phyloP scores from a whole-genome alignment of 306 rosid genomes.

The Malus asiatica region DNA sequence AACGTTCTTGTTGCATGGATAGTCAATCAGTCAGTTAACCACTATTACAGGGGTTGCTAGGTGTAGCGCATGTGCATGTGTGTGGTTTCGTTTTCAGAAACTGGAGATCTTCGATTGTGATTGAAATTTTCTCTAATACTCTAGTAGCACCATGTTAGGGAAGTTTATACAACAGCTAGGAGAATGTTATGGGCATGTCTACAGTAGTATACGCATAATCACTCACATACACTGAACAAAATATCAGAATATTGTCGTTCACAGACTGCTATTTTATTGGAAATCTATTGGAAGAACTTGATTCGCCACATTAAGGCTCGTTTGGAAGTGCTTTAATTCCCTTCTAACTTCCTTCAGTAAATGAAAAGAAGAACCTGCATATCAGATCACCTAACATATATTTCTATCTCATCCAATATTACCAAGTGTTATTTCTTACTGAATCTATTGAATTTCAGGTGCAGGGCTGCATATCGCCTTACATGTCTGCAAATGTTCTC shows the following conservation, averaged over 20 bases:
- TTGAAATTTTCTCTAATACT: background rate
- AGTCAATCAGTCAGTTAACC: background rate
- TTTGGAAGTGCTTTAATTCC: no score
- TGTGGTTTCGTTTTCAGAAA: background rate
- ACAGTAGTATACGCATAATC: background rate
- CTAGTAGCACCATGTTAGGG: background rate
- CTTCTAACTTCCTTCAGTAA: background rate
- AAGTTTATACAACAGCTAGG: background rate
- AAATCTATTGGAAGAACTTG: background rate
- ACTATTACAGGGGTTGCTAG: background rate
- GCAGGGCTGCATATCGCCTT: slow-evolving; percentile 69
- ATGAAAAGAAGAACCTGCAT: background rate
- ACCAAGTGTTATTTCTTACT: background rate
- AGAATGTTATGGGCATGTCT: background rate
- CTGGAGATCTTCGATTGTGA: background rate
- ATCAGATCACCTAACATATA: background rate
- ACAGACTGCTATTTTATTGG: background rate
- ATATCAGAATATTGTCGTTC: background rate
- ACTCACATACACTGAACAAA: background rate
- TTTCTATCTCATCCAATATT: background rate
- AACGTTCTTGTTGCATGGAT: background rate
- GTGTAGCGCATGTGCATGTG: background rate
- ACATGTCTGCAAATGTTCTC: slow-evolving; percentile 51
- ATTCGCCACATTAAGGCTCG: background rate
- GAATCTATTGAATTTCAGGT: slow-evolving; percentile 39